Evolutionary conservation across 164 flowering plant species (phyloP).

Genomic region (Cinnamomum chago): DNA sequence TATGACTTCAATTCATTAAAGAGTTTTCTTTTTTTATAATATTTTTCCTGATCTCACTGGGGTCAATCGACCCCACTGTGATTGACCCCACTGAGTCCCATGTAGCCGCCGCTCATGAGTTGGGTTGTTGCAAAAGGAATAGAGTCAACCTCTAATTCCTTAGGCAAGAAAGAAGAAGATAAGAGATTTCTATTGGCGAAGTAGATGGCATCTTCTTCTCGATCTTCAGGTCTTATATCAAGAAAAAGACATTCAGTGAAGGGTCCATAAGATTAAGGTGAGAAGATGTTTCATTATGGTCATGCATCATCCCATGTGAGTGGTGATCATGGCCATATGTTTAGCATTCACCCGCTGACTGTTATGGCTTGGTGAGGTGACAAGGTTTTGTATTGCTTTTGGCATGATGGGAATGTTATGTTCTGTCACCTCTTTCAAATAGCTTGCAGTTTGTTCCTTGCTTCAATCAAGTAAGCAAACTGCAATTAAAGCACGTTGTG

Average conservation of each 20-base stretch:
- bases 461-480: neutral
- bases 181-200: conserved; percentile 22
- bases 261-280: conserved; percentile 21
- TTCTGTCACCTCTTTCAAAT: neutral
- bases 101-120: too few species aligned
- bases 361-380: neutral
- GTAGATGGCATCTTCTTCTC: conserved; percentile 31
- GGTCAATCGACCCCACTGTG: too few species aligned
- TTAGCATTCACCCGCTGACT: neutral
- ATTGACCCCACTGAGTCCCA: too few species aligned
- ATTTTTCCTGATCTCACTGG: too few species aligned
- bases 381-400: neutral
- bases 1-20: too few species aligned
- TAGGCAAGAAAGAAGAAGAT: conserved; percentile 35
- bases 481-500: neutral
- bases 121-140: conserved; percentile 45
- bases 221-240: conserved; percentile 20
- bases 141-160: conserved; percentile 34
- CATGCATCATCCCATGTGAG: neutral
- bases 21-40: too few species aligned
- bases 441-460: neutral
- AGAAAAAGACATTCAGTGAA: conserved; percentile 28
- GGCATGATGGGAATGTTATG: neutral
- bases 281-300: neutral
- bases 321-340: neutral